These are phyloP conservation scores for Papiliotrema flavescens DNA, from an alignment of 1,284 basidiomycete species.

Conservation along the genomic window DNA sequence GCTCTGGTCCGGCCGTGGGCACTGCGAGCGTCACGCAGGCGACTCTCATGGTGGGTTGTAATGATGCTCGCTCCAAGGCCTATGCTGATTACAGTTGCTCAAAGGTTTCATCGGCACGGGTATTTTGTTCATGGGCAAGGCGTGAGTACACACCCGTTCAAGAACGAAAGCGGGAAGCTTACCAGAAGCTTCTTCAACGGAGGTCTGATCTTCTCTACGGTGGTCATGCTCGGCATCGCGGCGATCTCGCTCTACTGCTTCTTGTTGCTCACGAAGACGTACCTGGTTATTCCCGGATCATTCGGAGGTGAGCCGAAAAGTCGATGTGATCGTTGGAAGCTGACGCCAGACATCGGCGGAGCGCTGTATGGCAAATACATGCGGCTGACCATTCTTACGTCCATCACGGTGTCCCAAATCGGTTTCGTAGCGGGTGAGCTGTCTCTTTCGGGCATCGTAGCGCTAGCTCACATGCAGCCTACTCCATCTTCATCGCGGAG, in stretches of 20 bases:
- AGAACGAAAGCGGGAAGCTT: not conserved
- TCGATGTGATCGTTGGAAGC: not conserved
- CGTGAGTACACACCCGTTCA: constrained; percentile 53
- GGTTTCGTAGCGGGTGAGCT: constrained; percentile 51
- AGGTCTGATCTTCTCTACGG: constrained; percentile 78
- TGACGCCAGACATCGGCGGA: constrained; percentile 75
- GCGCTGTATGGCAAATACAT: constrained; percentile 87
- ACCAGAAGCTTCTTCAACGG: constrained; percentile 72
- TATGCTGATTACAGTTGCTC: constrained; percentile 58
- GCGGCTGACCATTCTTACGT: constrained; percentile 81
- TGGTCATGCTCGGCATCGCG: constrained; percentile 78
- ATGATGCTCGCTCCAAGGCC: not conserved
- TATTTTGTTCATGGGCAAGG: constrained; percentile 92
- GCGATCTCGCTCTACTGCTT: constrained; percentile 90
- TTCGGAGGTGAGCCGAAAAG: constrained; percentile 70
- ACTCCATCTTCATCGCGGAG: constrained; percentile 94
- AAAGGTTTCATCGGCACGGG: constrained; percentile 98
- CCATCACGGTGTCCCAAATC: constrained; percentile 85
- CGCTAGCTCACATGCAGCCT: constrained; percentile 56
- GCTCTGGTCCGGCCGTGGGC: constrained; percentile 59
- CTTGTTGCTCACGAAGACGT: constrained; percentile 83
- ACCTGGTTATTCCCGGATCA: constrained; percentile 83
- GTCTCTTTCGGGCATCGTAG: not conserved
- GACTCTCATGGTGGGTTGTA: constrained; percentile 70
- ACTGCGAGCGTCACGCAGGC: constrained; percentile 85